Percentiles rank a stretch among this genome's conserved stretches.
Conservation (phyloP, 2,329 filamentous ascomycete genomes). For the Talaromyces piceae region DNA sequence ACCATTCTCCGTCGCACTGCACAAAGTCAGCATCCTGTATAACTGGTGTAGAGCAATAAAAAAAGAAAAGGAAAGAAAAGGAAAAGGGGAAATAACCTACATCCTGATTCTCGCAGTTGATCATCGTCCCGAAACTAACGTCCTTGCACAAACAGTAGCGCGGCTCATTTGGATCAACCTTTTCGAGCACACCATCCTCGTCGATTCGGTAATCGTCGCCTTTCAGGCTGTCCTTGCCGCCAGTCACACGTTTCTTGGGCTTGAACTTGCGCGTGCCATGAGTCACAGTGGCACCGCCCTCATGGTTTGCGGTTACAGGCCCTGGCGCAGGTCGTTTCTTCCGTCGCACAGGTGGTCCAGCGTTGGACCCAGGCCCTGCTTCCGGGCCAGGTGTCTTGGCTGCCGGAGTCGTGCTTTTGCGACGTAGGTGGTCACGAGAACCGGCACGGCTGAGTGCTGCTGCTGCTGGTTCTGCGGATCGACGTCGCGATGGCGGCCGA, state of each 20-base stretch:
- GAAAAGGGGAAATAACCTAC: slow-evolving; percentile 26
- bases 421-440: slow-evolving; percentile 27
- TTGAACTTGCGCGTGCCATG: slow-evolving; percentile 53
- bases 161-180: slow-evolving; percentile 55
- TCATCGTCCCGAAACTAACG: slow-evolving; percentile 59
- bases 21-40: slow-evolving; percentile 13
- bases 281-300: slow-evolving; percentile 55
- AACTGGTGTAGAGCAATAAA: background rate
- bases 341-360: slow-evolving; percentile 33
- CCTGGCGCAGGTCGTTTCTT: slow-evolving; percentile 55
- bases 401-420: slow-evolving; percentile 36
- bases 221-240: slow-evolving; percentile 19
- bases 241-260: slow-evolving; percentile 36
- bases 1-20: slow-evolving; percentile 61
- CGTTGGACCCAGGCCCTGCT: slow-evolving; percentile 29
- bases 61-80: background rate
- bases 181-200: slow-evolving; percentile 41
- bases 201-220: slow-evolving; percentile 38
- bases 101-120: slow-evolving; percentile 56
- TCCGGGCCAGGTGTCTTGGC: slow-evolving; percentile 36
- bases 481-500: slow-evolving; percentile 27
- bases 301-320: slow-evolving; percentile 49
- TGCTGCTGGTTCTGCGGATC: slow-evolving; percentile 20
- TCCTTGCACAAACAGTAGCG: slow-evolving; percentile 59
- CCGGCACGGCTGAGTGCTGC: slow-evolving; percentile 17